phyloP scores from a whole-genome alignment of 257 asterid genomes.

The Penstemon newberryi region DNA sequence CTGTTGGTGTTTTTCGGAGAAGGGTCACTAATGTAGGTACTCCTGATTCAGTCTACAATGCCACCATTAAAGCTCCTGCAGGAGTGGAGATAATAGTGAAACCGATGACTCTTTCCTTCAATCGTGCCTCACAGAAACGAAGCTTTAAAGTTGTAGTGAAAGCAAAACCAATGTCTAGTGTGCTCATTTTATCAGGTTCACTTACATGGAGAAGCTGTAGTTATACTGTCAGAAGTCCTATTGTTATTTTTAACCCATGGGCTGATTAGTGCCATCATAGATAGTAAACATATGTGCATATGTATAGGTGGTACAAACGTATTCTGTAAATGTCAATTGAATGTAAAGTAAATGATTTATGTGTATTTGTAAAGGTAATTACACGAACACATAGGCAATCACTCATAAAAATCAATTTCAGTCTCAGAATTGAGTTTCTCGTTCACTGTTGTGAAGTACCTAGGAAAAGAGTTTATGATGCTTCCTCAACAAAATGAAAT shows the following conservation, averaged over 20 bases:
- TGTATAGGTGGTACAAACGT: not conserved
- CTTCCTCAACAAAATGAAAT: no score
- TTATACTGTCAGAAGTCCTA: constrained; percentile 62
- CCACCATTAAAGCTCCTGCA: constrained; percentile 62
- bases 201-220: constrained; percentile 62
- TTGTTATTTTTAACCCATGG: constrained; percentile 56
- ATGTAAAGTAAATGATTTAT: no score
- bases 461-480: no score
- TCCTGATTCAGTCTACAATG: constrained; percentile 53
- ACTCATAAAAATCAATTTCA: no score
- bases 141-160: constrained; percentile 79
- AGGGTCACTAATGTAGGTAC: constrained; percentile 73
- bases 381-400: no score
- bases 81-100: constrained; percentile 66
- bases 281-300: constrained; percentile 3
- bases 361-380: no score
- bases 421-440: no score
- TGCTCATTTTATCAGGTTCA: constrained; percentile 56
- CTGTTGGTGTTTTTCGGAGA: constrained; percentile 61
- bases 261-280: constrained; percentile 26
- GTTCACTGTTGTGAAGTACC: no score
- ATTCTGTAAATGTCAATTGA: no score
- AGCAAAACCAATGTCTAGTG: constrained; percentile 48
- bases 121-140: constrained; percentile 43
- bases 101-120: constrained; percentile 55